These are phyloP conservation scores for Aspergillus pseudoglaucus DNA, from an alignment of 2,329 filamentous ascomycete genomes.

Conservation along the genomic window DNA sequence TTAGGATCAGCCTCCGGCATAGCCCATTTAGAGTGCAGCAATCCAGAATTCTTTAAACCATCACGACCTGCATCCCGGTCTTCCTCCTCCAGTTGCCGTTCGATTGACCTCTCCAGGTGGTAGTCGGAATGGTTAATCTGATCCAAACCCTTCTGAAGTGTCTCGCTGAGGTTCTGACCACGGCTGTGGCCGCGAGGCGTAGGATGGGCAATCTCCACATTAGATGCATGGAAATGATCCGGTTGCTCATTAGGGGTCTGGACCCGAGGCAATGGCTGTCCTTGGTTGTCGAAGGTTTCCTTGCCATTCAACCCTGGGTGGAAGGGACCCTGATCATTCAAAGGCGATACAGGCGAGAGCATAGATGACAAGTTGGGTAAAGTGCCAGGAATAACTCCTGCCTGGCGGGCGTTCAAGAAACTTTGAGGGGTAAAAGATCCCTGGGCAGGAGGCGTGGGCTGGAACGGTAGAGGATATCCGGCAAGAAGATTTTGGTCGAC, in stretches of 20 bases:
- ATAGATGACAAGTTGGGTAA: constrained; percentile 41
- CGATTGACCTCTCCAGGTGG: constrained; percentile 71
- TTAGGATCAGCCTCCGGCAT: constrained; percentile 26
- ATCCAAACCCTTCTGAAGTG: constrained; percentile 75
- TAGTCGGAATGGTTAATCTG: constrained; percentile 63
- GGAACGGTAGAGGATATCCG: constrained; percentile 61
- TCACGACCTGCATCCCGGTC: constrained; percentile 44
- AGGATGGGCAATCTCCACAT: constrained; percentile 53
- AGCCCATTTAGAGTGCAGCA: constrained; percentile 33
- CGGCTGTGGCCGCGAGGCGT: constrained; percentile 51
- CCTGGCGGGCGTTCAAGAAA: constrained; percentile 37
- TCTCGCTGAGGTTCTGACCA: constrained; percentile 67
- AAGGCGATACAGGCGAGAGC: constrained; percentile 60
- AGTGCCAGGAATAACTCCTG: constrained; percentile 34
- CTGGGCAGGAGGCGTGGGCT: constrained; percentile 52
- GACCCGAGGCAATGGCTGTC: constrained; percentile 21
- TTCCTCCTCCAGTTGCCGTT: constrained; percentile 70
- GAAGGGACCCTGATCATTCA: constrained; percentile 46
- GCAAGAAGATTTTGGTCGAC: constrained; percentile 54
- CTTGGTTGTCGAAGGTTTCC: constrained; percentile 20
- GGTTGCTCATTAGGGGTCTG: constrained; percentile 26
- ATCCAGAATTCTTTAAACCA: constrained; percentile 20
- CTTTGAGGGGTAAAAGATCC: constrained; percentile 35
- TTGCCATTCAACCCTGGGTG: constrained; percentile 24
- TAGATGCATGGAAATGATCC: constrained; percentile 37